Percentiles rank a stretch among this genome's conserved stretches.
Evolutionary conservation across 306 rosid genomes (phyloP).

Genomic region (Quercus variabilis): DNA sequence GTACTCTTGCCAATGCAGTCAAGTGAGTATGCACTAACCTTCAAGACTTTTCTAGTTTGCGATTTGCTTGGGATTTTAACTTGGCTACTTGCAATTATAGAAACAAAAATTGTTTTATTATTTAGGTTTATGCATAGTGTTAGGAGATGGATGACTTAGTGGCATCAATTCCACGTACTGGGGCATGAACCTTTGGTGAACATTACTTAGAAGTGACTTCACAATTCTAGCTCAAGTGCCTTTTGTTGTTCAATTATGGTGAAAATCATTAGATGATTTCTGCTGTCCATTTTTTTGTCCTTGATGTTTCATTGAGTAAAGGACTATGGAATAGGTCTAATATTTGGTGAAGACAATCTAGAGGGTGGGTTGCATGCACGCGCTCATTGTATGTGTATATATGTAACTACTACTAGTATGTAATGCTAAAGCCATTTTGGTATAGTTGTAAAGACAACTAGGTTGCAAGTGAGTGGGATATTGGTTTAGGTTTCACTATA

Average conservation of each 20-base stretch:
- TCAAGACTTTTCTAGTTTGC: conserved; percentile 21
- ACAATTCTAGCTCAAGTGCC: neutral
- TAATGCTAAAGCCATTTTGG: too few species aligned
- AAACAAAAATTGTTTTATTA: neutral
- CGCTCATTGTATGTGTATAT: neutral
- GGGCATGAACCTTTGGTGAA: neutral
- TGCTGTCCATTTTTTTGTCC: neutral
- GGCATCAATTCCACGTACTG: neutral
- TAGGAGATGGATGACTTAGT: neutral
- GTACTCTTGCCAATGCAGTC: conserved; percentile 37
- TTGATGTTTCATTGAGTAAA: neutral
- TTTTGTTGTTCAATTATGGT: neutral
- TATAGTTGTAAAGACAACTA: too few species aligned
- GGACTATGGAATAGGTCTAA: neutral
- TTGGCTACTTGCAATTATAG: neutral
- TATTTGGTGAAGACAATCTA: neutral
- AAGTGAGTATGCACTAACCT: conserved; percentile 29
- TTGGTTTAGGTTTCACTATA: neutral
- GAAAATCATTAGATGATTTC: neutral
- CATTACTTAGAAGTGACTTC: neutral
- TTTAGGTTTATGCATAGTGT: neutral
- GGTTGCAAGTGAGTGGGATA: too few species aligned
- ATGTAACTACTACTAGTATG: neutral
- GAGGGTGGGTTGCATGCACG: neutral
- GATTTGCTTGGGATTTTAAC: neutral